These are phyloP conservation scores for Serendipita sp. DNA, from an alignment of 768 basidiomycete species.

Conservation along the genomic window DNA sequence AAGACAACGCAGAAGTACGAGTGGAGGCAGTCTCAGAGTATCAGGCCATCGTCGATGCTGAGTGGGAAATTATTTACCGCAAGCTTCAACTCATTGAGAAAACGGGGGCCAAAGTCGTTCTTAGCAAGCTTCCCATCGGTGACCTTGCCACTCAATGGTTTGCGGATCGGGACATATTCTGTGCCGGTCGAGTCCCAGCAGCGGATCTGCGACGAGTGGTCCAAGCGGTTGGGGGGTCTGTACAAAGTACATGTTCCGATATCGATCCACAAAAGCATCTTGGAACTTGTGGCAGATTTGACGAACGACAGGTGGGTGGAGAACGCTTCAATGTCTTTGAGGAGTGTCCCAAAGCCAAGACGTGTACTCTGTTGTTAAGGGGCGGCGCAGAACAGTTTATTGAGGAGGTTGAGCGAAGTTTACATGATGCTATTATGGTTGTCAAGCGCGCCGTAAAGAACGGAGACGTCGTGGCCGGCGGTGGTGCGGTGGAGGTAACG, in stretches of 20 bases:
- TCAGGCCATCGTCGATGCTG: slow-evolving; percentile 97
- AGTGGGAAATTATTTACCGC: slow-evolving; percentile 98
- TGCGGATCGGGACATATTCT: slow-evolving; percentile 96
- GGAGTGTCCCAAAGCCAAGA: slow-evolving; percentile 84
- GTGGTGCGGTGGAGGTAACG: slow-evolving; percentile 84
- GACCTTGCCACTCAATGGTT: slow-evolving; percentile 99
- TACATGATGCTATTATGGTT: slow-evolving; percentile 99
- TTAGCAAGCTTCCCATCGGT: slow-evolving; percentile 96
- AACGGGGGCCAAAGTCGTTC: slow-evolving; percentile 91
- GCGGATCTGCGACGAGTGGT: slow-evolving; percentile 87
- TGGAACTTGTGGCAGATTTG: slow-evolving; percentile 82
- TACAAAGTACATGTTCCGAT: slow-evolving; percentile 92
- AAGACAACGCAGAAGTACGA: slow-evolving; percentile 97
- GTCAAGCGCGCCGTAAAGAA: slow-evolving; percentile 93
- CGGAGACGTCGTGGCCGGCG: slow-evolving; percentile 92
- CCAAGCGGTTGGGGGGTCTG: slow-evolving; percentile 85
- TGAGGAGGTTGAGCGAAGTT: slow-evolving; percentile 89
- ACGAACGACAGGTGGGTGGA: slow-evolving; percentile 91
- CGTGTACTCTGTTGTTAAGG: slow-evolving; percentile 83
- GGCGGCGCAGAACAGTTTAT: slow-evolving; percentile 99
- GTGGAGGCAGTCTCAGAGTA: slow-evolving; percentile 96
- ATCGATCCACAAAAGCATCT: slow-evolving; percentile 71
- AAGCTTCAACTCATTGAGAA: slow-evolving; percentile 92
- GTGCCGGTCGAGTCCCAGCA: slow-evolving; percentile 85
- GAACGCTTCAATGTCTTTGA: slow-evolving; percentile 94